Conservation (phyloP, 2,329 filamentous ascomycete species). For the Stachybotrys chartarum region DNA sequence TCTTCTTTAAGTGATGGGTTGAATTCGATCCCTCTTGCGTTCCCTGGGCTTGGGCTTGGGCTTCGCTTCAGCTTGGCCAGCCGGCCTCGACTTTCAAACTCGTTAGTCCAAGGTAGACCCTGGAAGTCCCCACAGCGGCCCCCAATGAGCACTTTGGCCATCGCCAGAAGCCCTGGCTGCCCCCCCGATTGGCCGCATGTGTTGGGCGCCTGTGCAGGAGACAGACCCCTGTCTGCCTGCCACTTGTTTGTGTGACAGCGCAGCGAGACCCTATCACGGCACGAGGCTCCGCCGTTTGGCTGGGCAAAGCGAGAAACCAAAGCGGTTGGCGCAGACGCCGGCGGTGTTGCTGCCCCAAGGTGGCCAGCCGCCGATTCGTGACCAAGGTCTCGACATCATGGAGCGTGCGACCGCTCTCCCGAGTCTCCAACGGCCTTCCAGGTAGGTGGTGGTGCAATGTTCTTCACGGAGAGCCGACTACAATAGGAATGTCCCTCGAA, state of each 20-base stretch:
- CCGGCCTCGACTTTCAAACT: not conserved
- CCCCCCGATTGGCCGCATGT: not conserved
- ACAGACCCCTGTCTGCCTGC: not conserved
- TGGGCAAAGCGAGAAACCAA: not conserved
- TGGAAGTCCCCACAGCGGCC: not conserved
- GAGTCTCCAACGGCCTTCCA: no score
- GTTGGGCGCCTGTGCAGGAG: constrained; percentile 2
- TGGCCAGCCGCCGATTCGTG: no score
- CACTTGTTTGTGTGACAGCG: not conserved
- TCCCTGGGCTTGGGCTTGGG: not conserved
- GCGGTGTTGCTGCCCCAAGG: not conserved
- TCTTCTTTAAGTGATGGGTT: not conserved
- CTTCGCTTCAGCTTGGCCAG: not conserved
- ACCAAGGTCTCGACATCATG: no score
- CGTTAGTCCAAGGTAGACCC: not conserved
- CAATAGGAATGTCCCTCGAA: no score
- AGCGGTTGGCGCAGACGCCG: not conserved
- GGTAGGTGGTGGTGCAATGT: no score
- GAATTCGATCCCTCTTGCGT: not conserved
- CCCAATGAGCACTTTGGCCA: not conserved
- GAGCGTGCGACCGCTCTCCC: no score
- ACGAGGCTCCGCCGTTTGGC: not conserved
- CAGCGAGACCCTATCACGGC: not conserved
- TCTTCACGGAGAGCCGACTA: no score
- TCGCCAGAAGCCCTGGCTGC: not conserved